Base-by-base conservation (phyloP, 495 filamentous ascomycete species). In the Lindgomyces ingoldianus region DNA sequence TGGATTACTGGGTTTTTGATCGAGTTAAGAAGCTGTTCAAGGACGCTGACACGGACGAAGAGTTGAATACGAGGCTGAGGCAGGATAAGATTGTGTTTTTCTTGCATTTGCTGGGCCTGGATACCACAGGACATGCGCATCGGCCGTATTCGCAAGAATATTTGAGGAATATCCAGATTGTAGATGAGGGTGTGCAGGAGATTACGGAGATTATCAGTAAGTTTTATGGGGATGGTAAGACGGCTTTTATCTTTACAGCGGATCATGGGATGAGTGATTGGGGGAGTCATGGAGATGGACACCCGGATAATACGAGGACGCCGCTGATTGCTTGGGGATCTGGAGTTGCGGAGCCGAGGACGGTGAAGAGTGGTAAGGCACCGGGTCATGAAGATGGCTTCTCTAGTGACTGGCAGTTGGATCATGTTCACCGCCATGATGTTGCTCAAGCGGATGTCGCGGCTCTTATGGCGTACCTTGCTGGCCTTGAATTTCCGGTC, bases 181-280 rank as follows among this genome's bases (percentile, higher is more conserved):
- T 99, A 33, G 95, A 99, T 70, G 70, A 89, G 64, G 95, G 95
- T 2, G 85, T 98, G 3, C 77, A 89, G 75, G 86, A 96, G 73
- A 87, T 96, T 44, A 87, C 88, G 14, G 82, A 87, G 62, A 70
- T 97, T 36, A 85, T 97, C 39, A 86, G 93, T 12, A 84, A 92
- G 24, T 99, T 98, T 73, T 99, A 96, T 70, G 81, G 74, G n/a
- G 95, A 99, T 73, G 89, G 82, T 12, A 87, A 94, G 77, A 97
- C 95, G 0, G 91, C 95, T 0, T 99, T 90, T 71, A 85, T 99
- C 14, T 99, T 99, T 74, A 99, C 95, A 10, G 94, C 94, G 1
- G 94, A 99, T 68, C 94, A 99, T 77, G 94, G 94, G 10, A 99
- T 99, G 93, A 96, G 90, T 72, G 95, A 99, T 77, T 96, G 89